A percentile compares a stretch with the other conserved stretches of the same genome.
phyloP scores from a whole-genome alignment of 805 yeast genomes.

The Candida ponderosae region DNA sequence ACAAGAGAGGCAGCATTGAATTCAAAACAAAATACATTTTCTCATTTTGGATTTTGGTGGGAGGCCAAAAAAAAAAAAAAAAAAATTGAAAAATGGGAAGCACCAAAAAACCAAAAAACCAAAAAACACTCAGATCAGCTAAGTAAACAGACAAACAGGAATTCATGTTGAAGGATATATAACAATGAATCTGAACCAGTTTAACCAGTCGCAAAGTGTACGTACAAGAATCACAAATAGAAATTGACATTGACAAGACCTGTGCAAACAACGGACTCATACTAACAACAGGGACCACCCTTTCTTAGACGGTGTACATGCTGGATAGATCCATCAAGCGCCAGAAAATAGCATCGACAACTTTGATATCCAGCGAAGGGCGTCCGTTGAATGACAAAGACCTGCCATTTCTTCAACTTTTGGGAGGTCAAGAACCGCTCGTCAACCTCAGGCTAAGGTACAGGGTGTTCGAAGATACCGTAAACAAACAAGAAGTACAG shows the following conservation, averaged over 20 bases:
- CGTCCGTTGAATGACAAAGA: neutral
- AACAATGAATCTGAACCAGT: constrained; percentile 3
- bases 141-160: too few species aligned
- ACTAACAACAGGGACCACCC: neutral
- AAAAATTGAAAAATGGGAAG: too few species aligned
- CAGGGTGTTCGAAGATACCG: constrained; percentile 5
- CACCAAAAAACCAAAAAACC: too few species aligned
- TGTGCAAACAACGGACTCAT: neutral
- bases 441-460: constrained; percentile 11
- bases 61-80: neutral
- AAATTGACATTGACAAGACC: neutral
- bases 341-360: constrained; percentile 5
- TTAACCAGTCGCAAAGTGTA: constrained; percentile 12
- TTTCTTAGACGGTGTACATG: constrained; percentile 13
- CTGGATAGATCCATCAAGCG: constrained; percentile 3
- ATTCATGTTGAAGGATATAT: neutral
- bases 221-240: too few species aligned
- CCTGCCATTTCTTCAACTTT: constrained; percentile 10
- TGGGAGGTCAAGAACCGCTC: constrained; percentile 11
- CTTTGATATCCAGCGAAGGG: constrained; percentile 11
- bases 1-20: too few species aligned
- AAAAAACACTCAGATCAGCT: too few species aligned
- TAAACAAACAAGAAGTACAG: constrained; percentile 7
- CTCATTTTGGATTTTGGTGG: neutral
- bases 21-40: neutral